These are phyloP conservation scores for Crithidia fasciculata DNA, from an alignment of 208 protist genomes.

Conservation along the genomic window DNA sequence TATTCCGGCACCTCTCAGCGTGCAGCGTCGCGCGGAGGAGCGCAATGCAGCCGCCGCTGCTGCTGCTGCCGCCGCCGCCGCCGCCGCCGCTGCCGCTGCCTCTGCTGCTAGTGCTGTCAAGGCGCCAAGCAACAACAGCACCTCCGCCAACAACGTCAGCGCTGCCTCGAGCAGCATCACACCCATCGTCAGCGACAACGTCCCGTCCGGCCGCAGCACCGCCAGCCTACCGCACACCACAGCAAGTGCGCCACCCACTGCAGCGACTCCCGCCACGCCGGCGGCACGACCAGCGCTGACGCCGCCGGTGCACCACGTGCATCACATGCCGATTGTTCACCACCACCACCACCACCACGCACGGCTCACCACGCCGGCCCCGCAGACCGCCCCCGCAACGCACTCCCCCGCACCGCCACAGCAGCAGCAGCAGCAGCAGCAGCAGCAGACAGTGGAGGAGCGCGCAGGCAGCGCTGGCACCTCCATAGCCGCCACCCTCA, in stretches of 20 bases:
- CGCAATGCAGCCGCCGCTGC: slow-evolving; percentile 19
- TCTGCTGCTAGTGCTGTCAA: background rate
- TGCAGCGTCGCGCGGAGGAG: slow-evolving; percentile 31
- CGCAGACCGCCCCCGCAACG: background rate
- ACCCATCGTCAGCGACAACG: slow-evolving; percentile 1
- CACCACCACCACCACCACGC: slow-evolving; percentile 41
- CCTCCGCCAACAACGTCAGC: background rate
- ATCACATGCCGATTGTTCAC: slow-evolving; percentile 31
- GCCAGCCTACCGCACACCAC: background rate
- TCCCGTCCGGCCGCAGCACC: background rate
- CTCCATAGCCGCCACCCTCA: background rate
- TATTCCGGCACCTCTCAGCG: slow-evolving; percentile 36
- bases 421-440: too few species aligned
- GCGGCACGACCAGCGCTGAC: slow-evolving; percentile 21
- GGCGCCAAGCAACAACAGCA: background rate
- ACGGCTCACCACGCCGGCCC: slow-evolving; percentile 2
- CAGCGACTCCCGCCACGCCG: background rate
- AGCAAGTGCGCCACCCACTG: background rate
- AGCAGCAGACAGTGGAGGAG: slow-evolving; percentile 10
- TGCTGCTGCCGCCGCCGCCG: background rate
- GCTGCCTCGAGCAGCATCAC: background rate
- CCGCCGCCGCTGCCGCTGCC: slow-evolving; percentile 13
- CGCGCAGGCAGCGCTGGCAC: slow-evolving; percentile 9
- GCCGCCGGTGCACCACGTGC: slow-evolving; percentile 26
- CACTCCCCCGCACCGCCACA: slow-evolving; percentile 3